Percentiles rank a stretch among this genome's conserved stretches.
These are phyloP conservation scores for Xylona heveae DNA, from an alignment of 495 filamentous ascomycete genomes.

Conservation along the genomic window DNA sequence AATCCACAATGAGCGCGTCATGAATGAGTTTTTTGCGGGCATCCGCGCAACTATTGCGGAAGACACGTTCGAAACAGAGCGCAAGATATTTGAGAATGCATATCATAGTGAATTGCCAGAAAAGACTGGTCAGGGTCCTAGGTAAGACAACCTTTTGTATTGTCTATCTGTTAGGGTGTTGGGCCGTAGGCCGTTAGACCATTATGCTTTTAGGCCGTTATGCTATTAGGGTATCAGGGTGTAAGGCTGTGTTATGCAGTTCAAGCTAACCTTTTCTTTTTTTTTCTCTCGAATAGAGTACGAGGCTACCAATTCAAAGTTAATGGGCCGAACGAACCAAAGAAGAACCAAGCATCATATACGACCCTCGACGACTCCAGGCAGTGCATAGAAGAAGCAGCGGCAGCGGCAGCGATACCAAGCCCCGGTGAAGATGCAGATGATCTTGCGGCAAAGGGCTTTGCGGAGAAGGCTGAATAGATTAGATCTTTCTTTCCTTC, in stretches of 20 bases:
- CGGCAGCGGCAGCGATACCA: conserved; percentile 24
- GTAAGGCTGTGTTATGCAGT: too few relatives aligned
- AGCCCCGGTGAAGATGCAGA: conserved; percentile 26
- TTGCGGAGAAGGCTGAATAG: conserved; percentile 27
- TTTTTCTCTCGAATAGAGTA: conserved; percentile 32
- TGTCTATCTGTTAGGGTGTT: neutral
- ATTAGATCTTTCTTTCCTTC: too few relatives aligned
- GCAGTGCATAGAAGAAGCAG: conserved; percentile 27
- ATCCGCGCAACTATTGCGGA: conserved; percentile 38
- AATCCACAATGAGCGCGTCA: conserved; percentile 61
- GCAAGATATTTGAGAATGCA: conserved; percentile 26
- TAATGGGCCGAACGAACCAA: conserved; percentile 35
- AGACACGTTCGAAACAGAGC: conserved; percentile 40
- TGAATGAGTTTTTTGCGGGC: conserved; percentile 50
- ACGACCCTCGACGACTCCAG: conserved; percentile 27
- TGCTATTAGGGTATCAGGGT: conserved; percentile 4
- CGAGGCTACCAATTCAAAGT: conserved; percentile 72
- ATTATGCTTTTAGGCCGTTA: neutral
- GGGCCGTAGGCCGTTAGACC: too few relatives aligned
- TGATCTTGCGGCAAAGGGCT: conserved; percentile 36
- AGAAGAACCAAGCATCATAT: conserved; percentile 49
- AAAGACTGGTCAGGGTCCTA: conserved; percentile 55
- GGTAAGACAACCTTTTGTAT: conserved; percentile 21
- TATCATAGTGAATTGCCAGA: conserved; percentile 53
- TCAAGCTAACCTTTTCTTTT: too few relatives aligned